Evolutionary conservation across 441 rosid genomes (phyloP).

Genomic region (Bruguiera hainesii): DNA sequence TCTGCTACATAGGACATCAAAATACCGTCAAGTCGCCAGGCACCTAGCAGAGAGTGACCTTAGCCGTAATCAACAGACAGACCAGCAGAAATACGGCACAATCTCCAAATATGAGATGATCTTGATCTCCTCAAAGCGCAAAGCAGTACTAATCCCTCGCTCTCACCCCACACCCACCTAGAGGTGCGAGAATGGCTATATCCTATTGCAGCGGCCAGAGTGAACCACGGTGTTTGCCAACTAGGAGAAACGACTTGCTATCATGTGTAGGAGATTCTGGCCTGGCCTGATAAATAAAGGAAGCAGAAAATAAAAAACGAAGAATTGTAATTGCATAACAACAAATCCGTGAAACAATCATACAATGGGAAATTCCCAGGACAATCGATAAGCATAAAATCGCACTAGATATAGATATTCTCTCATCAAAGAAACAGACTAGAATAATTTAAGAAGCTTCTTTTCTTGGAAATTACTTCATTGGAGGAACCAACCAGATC

Average conservation of each 20-base stretch:
- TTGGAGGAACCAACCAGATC: too few relatives aligned
- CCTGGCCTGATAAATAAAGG: slow-evolving; percentile 43
- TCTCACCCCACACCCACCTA: slow-evolving; percentile 84
- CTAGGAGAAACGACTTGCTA: slow-evolving; percentile 41
- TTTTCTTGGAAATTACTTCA: too few relatives aligned
- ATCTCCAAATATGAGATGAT: slow-evolving; percentile 82
- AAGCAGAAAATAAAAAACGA: neutral
- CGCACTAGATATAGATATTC: too few relatives aligned
- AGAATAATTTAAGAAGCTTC: too few relatives aligned
- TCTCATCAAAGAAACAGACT: too few relatives aligned
- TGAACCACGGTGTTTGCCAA: slow-evolving; percentile 51
- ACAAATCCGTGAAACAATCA: neutral
- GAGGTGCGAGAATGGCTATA: slow-evolving; percentile 80
- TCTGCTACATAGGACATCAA: slow-evolving; percentile 18
- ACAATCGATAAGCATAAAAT: too few relatives aligned
- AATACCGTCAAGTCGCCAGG: slow-evolving; percentile 26
- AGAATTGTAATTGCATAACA: neutral
- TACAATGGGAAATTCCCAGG: too few relatives aligned
- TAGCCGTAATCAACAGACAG: slow-evolving; percentile 94
- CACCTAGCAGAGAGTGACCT: slow-evolving; percentile 28
- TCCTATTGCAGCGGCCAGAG: slow-evolving; percentile 93
- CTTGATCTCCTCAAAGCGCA: slow-evolving; percentile 66
- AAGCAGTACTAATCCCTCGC: slow-evolving; percentile 40
- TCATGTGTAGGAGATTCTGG: slow-evolving; percentile 30
- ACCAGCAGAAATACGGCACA: slow-evolving; percentile 83